Percentiles rank a stretch among this genome's conserved stretches.
phyloP scores from a whole-genome alignment of 169 alveolate species.

The Cryptosporidium parvum region DNA sequence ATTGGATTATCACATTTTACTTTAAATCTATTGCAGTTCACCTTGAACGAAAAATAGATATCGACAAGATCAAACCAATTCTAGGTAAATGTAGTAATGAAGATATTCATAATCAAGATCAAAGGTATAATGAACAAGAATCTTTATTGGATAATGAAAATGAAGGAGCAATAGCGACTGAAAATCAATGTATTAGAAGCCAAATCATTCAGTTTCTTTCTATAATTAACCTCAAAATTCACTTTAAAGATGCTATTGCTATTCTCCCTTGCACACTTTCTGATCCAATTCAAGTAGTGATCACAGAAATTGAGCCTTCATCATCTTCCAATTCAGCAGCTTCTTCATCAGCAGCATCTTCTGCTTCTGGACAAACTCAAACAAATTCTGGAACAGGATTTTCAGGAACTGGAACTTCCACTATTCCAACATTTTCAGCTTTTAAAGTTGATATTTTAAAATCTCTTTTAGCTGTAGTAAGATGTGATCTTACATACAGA shows the following conservation, averaged over 20 bases:
- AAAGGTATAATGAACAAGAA: neutral
- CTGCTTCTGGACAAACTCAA: slow-evolving; percentile 7
- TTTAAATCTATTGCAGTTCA: slow-evolving; percentile 40
- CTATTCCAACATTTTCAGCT: neutral
- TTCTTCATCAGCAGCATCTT: slow-evolving; percentile 7
- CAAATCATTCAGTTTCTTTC: slow-evolving; percentile 18
- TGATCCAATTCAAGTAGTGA: slow-evolving; percentile 43
- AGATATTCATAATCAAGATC: neutral
- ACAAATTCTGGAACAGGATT: slow-evolving; percentile 3
- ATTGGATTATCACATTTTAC: slow-evolving; percentile 63
- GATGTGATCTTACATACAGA: slow-evolving; percentile 23
- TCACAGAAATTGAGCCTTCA: slow-evolving; percentile 12
- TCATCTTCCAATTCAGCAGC: slow-evolving; percentile 7
- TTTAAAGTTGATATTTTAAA: slow-evolving; percentile 13
- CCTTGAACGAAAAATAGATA: slow-evolving; percentile 34
- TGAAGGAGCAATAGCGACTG: neutral
- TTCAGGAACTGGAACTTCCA: neutral
- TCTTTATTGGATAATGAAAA: neutral
- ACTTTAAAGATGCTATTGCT: slow-evolving; percentile 6
- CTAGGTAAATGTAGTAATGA: neutral
- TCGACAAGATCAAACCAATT: slow-evolving; percentile 27
- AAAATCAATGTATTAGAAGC: neutral
- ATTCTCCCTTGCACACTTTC: slow-evolving; percentile 67
- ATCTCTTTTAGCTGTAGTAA: slow-evolving; percentile 22
- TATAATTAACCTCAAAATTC: slow-evolving; percentile 8